Evolutionary conservation across 768 basidiomycete species (phyloP).

Genomic region (Xerocomellus chrysenteron): DNA sequence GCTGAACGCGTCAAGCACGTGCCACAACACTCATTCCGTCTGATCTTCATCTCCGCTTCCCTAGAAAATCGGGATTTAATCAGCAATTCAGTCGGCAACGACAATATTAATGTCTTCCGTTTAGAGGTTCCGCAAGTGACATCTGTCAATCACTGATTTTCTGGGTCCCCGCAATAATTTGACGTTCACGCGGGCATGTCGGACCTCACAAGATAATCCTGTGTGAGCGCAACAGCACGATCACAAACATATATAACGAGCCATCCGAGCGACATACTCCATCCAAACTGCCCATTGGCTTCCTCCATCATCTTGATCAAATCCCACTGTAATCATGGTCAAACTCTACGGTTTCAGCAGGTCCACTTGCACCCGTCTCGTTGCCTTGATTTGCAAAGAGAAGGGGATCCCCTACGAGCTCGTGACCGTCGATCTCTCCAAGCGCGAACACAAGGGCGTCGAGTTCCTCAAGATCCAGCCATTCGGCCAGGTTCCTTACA

Average conservation of each 20-base stretch:
- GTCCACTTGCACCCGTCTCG: constrained; percentile 53
- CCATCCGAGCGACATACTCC: neutral
- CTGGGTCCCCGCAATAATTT: too few relatives aligned
- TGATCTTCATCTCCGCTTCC: too few relatives aligned
- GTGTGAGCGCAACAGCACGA: too few relatives aligned
- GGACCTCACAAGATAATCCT: too few relatives aligned
- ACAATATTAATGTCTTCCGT: neutral
- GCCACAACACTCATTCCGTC: neutral
- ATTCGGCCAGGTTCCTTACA: constrained; percentile 51
- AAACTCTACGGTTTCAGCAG: constrained; percentile 32
- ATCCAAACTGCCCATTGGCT: neutral
- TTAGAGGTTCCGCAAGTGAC: neutral
- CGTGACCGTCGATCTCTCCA: constrained; percentile 40
- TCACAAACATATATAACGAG: neutral
- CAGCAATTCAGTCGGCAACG: constrained; percentile 4
- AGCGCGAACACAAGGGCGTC: constrained; percentile 46
- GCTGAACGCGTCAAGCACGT: constrained; percentile 18
- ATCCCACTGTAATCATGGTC: constrained; percentile 27
- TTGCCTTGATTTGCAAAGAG: constrained; percentile 52
- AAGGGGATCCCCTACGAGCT: constrained; percentile 57
- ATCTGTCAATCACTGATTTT: neutral
- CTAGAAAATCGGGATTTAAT: neutral
- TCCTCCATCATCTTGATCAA: neutral
- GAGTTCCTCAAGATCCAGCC: constrained; percentile 53
- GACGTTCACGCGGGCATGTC: too few relatives aligned